Evolutionary conservation across 495 filamentous ascomycete species (phyloP).

Genomic region (Daldinia decipiens): DNA sequence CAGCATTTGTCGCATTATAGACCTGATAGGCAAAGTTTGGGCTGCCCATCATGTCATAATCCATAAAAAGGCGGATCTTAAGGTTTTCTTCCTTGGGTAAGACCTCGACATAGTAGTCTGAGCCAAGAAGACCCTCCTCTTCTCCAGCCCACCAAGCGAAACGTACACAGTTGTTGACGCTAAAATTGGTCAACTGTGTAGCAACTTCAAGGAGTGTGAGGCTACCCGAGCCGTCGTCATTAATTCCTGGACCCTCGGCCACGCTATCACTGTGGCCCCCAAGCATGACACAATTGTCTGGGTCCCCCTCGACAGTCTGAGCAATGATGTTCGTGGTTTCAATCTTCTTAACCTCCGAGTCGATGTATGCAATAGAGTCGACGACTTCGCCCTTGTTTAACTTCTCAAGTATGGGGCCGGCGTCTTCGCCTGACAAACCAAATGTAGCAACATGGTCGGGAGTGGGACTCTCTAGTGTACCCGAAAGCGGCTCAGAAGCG

Average conservation of each 20-base stretch:
- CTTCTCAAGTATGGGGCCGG: conserved; percentile 57
- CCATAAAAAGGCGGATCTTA: conserved; percentile 68
- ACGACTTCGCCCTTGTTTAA: conserved; percentile 59
- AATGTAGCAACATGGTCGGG: conserved; percentile 67
- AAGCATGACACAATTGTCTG: conserved; percentile 66
- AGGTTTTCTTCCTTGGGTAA: conserved; percentile 60
- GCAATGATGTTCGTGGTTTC: conserved; percentile 64
- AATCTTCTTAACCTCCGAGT: conserved; percentile 58
- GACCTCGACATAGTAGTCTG: conserved; percentile 63
- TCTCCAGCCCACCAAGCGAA: conserved; percentile 69
- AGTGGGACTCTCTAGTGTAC: conserved; percentile 64
- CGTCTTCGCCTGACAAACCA: conserved; percentile 63
- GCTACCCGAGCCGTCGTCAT: conserved; percentile 65
- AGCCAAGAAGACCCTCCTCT: conserved; percentile 68
- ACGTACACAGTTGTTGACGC: conserved; percentile 65
- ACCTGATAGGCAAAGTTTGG: conserved; percentile 66
- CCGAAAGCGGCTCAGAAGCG: conserved; percentile 57
- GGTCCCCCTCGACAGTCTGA: conserved; percentile 64
- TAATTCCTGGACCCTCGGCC: conserved; percentile 60
- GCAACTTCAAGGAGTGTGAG: conserved; percentile 65
- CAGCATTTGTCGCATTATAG: conserved; percentile 58
- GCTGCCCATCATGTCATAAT: conserved; percentile 69
- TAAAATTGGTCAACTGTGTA: conserved; percentile 59
- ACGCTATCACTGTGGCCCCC: conserved; percentile 67
- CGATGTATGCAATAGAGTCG: conserved; percentile 65